Evolutionary conservation across 2,329 filamentous ascomycete genomes (phyloP).

Genomic region (Penicillium digitatum): DNA sequence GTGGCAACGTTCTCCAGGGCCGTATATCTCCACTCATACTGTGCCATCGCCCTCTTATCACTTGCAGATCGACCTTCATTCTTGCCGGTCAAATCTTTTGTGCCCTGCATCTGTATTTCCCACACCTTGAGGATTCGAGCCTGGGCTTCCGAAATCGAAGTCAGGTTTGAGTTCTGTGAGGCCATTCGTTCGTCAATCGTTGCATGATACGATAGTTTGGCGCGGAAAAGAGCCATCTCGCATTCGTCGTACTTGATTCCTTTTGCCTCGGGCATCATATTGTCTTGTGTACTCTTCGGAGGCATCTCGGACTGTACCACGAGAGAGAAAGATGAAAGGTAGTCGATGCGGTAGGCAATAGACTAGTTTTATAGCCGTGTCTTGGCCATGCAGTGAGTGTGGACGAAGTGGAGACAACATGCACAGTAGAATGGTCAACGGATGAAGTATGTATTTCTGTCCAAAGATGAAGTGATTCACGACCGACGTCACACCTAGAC

Average conservation of each 20-base stretch:
- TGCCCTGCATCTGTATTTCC: slow-evolving; percentile 34
- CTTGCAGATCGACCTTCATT: slow-evolving; percentile 29
- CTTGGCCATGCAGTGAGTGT: not conserved
- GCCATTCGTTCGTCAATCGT: slow-evolving; percentile 34
- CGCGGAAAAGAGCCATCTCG: slow-evolving; percentile 38
- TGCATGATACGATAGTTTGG: slow-evolving; percentile 35
- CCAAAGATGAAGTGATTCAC: not conserved
- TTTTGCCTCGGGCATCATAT: slow-evolving; percentile 31
- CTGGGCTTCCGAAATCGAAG: slow-evolving; percentile 34
- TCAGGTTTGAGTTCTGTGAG: slow-evolving; percentile 32
- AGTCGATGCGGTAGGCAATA: not conserved
- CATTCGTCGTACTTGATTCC: slow-evolving; percentile 37
- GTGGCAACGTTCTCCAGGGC: slow-evolving; percentile 32
- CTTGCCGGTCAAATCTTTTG: slow-evolving; percentile 34
- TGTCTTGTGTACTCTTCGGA: slow-evolving; percentile 21
- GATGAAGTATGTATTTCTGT: not conserved
- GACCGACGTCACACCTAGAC: not conserved
- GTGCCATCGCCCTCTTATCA: slow-evolving; percentile 32
- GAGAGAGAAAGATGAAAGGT: not conserved
- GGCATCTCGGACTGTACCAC: slow-evolving; percentile 19
- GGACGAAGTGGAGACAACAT: not conserved
- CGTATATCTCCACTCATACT: slow-evolving; percentile 37
- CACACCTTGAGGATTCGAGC: slow-evolving; percentile 35
- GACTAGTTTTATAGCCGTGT: not conserved
- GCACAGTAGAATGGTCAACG: not conserved